Conservation (phyloP, 139 green algal genomes). For the Ulvella scutata region DNA sequence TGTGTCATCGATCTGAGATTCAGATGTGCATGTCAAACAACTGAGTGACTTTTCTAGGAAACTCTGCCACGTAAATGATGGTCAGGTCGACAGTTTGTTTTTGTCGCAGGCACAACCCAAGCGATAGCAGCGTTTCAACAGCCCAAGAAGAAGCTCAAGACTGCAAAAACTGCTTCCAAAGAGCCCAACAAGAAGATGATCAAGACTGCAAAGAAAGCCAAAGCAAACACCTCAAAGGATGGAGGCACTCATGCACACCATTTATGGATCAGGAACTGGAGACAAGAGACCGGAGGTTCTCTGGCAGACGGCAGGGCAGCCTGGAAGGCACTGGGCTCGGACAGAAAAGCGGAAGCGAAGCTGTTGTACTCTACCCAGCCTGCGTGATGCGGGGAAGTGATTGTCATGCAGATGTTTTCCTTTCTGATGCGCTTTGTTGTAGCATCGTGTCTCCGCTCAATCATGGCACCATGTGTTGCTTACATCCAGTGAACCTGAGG, state of each 20-base stretch:
- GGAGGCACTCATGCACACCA: neutral
- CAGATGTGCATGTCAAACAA: neutral
- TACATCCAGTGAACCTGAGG: too few species aligned
- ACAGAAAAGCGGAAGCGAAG: too few species aligned
- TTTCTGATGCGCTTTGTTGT: too few species aligned
- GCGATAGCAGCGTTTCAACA: neutral
- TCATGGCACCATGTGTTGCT: too few species aligned
- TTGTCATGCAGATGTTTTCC: too few species aligned
- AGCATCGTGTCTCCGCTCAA: too few species aligned
- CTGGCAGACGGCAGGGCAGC: neutral
- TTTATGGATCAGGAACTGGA: neutral
- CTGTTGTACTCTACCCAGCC: too few species aligned
- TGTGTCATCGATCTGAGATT: neutral
- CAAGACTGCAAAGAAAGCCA: too few species aligned
- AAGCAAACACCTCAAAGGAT: too few species aligned
- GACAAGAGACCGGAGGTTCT: neutral
- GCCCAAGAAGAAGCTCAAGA: neutral
- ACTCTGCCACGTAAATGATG: neutral
- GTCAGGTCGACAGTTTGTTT: too few species aligned
- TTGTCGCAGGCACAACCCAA: neutral
- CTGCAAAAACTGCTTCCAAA: neutral
- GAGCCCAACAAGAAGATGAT: too few species aligned
- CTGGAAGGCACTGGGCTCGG: neutral
- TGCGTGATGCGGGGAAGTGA: too few species aligned
- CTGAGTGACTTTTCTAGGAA: neutral